Evolutionary conservation across 257 asterid species (phyloP), one percentile per base, ranked within the genome.

Genomic region (Salvia splendens): DNA sequence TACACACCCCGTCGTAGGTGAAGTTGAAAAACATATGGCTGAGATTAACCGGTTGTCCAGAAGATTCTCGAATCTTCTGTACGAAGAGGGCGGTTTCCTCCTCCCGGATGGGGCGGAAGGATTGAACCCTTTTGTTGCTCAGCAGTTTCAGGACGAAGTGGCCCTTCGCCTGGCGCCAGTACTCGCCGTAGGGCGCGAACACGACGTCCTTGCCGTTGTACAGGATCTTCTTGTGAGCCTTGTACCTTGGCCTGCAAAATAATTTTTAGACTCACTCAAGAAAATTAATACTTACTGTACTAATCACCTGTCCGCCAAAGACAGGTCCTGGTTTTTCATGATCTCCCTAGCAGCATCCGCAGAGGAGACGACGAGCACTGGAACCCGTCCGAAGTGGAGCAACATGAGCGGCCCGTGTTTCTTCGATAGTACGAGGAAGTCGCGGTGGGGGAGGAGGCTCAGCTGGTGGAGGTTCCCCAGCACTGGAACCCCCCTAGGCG

Each of bases 91-190:
- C 62, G 2, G 50, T 66, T 40, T 66, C 71, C 53, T 66, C 71
- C 12, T 52, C 63, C 41, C 71, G 38, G 53, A 66, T 40, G 3
- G 52, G 4, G 15, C 52, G 53, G 42, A 52, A 66, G 24, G 71
- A 51, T 2, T 52, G 62, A 6, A 66, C 71, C 16, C 71, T 52
- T 6, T n/a, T 66, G 62, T 24, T 52, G 7, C 53, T 52, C 32
- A 66, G 63, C 62, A 66, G 62, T 12, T 52, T 46, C 6, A 66
- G 52, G 33, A 66, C 61, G 8, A 66, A 52, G 0, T 20, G 42
- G 52, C 71, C 17, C 71, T 52, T 66, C 32, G 35, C 60, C 71
- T 66, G 71, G 30, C 71, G 14, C 71, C 71, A 66, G 62, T 66
- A 52, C 2, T 66, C 63, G 3, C 71, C 63, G 10, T 66, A 66